phyloP scores from a whole-genome alignment of 306 rosid genomes.

The Cicer judaicum region DNA sequence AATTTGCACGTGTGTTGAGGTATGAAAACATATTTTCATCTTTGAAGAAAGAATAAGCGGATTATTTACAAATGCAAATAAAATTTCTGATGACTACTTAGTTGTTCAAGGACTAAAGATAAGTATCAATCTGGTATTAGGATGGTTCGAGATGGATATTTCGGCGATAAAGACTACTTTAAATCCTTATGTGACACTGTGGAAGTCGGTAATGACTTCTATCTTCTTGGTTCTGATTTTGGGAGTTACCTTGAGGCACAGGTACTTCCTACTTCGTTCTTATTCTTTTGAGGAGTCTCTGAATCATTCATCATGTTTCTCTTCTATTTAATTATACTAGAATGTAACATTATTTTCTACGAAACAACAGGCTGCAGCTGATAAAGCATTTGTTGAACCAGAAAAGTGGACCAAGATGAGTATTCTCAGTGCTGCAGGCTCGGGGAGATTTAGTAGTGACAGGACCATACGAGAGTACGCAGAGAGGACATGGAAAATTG shows the following conservation, averaged over 20 bases:
- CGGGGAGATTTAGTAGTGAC: slow-evolving; percentile 79
- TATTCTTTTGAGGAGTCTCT: slow-evolving; percentile 18
- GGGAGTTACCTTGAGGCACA: slow-evolving; percentile 76
- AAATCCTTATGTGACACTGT: slow-evolving; percentile 66
- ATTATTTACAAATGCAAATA: slow-evolving; percentile 3
- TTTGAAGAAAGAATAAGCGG: slow-evolving; percentile 19
- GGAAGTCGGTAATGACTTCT: slow-evolving; percentile 62
- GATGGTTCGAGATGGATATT: slow-evolving; percentile 76
- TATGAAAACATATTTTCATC: slow-evolving; percentile 31
- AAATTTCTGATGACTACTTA: neutral
- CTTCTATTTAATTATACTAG: slow-evolving; percentile 1
- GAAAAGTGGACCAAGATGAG: slow-evolving; percentile 74
- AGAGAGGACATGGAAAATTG: slow-evolving; percentile 69
- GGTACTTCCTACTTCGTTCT: slow-evolving; percentile 50
- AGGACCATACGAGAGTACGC: slow-evolving; percentile 72
- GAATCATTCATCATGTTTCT: neutral
- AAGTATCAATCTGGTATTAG: slow-evolving; percentile 46
- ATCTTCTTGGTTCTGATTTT: slow-evolving; percentile 71
- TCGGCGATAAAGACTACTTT: slow-evolving; percentile 67
- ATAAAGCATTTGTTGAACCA: slow-evolving; percentile 64
- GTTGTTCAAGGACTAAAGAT: slow-evolving; percentile 20
- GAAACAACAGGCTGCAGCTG: slow-evolving; percentile 69
- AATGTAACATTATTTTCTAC: slow-evolving; percentile 29
- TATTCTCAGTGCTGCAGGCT: slow-evolving; percentile 71
- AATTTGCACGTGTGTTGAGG: slow-evolving; percentile 72